Conservation (phyloP, 495 filamentous ascomycete species). For the Rhizodiscina lignyota region DNA sequence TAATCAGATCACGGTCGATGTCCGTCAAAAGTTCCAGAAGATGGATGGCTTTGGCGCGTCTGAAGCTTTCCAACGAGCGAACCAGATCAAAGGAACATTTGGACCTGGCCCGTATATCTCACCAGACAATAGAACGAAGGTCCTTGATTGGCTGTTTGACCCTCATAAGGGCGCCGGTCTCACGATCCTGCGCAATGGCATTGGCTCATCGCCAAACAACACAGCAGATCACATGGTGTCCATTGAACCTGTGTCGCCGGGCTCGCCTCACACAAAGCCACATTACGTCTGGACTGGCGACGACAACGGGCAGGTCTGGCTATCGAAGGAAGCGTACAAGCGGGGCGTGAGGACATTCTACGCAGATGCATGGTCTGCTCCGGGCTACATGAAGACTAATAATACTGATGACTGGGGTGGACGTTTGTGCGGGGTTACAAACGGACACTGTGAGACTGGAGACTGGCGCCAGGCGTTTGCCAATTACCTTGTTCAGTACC, state of each 20-base stretch:
- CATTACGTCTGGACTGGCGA: conserved; percentile 31
- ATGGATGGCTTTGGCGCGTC: conserved; percentile 11
- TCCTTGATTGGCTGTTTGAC: conserved; percentile 32
- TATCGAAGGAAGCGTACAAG: conserved; percentile 28
- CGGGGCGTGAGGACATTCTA: conserved; percentile 31
- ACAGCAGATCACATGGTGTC: conserved; percentile 10
- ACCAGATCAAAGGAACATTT: too few relatives aligned
- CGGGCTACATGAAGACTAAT: conserved; percentile 42
- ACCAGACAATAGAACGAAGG: conserved; percentile 8
- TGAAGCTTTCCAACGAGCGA: conserved; percentile 12
- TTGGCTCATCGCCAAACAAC: conserved; percentile 24
- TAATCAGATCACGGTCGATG: conserved; percentile 10
- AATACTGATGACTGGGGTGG: conserved; percentile 23
- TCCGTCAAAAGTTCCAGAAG: conserved; percentile 11
- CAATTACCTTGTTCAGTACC: conserved; percentile 34
- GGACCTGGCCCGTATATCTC: too few relatives aligned
- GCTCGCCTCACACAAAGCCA: conserved; percentile 9
- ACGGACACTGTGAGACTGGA: conserved; percentile 26
- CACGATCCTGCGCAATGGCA: conserved; percentile 34
- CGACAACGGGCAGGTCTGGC: conserved; percentile 32
- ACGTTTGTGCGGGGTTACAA: conserved; percentile 33
- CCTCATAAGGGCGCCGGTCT: conserved; percentile 31
- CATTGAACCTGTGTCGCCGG: conserved; percentile 9
- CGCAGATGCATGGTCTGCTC: conserved; percentile 39
- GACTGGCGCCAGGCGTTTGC: conserved; percentile 41